Base-by-base conservation (phyloP, 163 green algal genomes). In the Coccomyxa subellipsoidea region DNA sequence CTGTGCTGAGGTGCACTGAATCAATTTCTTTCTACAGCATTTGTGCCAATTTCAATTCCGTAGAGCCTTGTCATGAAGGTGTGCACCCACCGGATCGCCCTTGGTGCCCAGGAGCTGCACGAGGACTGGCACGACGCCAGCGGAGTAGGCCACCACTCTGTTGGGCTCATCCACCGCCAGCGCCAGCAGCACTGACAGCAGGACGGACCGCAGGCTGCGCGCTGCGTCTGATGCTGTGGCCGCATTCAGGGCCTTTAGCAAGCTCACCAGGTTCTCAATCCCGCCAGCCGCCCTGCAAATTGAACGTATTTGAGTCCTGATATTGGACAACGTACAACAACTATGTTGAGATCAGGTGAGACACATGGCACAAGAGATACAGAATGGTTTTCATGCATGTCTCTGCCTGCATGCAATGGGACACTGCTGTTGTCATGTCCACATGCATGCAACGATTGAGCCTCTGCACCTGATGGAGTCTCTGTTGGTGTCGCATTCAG, bases 151-250 rank as follows among this genome's bases (percentile, higher is more conserved):
- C 6, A 29, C 78, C 32, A 36, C 35, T 32, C 40, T 59, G 32
- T 27, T 37, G 54, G 29, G 40, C 34, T 76, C 78, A 54, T 76
- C 54, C 1, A 76, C 78, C 9, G 78, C 54, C 78, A 82, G 54
- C 9, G 75, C 75, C 25, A 38, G 31, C 37, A 79, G 37, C 1
- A 69, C 36, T 36, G 78, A 37, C 78, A 82, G 54, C 32, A 54
- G 21, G 21, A 36, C 18, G 0, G 32, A n/a, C 27, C 38, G 78
- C 54, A 76, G 54, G 21, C 31, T 35, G 18, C 34, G 15, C 34
- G 15, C 54, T 37, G 31, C 23, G 7, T 29, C n/a, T 39, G 37
- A 31, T 9, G 75, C 21, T n/a, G 23, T 35, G 36, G 38, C 25
- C n/a, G n/a, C 40, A n/a, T 71, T 21, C 76, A 38, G 32, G 29